Evolutionary conservation across 768 basidiomycete genomes (phyloP), one percentile per base, ranked within the genome.

Genomic region (Cystofilobasidium macerans): DNA sequence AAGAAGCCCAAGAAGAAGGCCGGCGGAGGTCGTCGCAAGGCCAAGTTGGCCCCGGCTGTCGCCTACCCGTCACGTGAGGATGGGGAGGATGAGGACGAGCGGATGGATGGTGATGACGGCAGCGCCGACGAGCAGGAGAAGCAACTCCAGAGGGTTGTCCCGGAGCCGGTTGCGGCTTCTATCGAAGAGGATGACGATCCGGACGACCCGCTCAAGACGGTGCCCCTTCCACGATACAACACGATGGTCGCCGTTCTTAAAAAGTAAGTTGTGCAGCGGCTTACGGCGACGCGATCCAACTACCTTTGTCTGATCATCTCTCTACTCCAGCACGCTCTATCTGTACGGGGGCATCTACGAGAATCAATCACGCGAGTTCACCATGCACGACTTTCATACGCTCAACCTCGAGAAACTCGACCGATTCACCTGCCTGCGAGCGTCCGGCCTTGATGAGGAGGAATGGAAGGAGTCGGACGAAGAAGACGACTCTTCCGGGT

Each of bases 291-390:
- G 22, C 22, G 3, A 8, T n/a, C 45, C 6, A 16, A n/a, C 16
- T 2, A 2, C 4, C 45, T 16, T 9, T 33, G 11, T 4, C 30
- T 16, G 51, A 77, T 18, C 61, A 28, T 45, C 13, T 57, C 45
- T 28, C 42, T 40, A 22, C 24, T 30, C 35, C 28, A n/a, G 8
- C 35, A 22, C 32, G 11, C n/a, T n/a, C 53, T 64, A 32, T 36
- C 53, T 38, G 63, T 93, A 93, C 71, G 89, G 91, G 13, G 90
- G 91, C 0, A 93, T 93, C 22, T 86, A 84, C 70, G 92, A 94
- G 75, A 81, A 83, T 20, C 62, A 68, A 14, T 80, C 86, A 16
- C 82, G 83, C 28, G 91, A 95, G 75, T 91, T 87, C 70, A 93
- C 90, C 0, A 78, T 95, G 8, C 89, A 92, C 72, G 92, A 94